Base-by-base conservation (phyloP, 495 filamentous ascomycete genomes). In the Hypoxylon perforatum region DNA sequence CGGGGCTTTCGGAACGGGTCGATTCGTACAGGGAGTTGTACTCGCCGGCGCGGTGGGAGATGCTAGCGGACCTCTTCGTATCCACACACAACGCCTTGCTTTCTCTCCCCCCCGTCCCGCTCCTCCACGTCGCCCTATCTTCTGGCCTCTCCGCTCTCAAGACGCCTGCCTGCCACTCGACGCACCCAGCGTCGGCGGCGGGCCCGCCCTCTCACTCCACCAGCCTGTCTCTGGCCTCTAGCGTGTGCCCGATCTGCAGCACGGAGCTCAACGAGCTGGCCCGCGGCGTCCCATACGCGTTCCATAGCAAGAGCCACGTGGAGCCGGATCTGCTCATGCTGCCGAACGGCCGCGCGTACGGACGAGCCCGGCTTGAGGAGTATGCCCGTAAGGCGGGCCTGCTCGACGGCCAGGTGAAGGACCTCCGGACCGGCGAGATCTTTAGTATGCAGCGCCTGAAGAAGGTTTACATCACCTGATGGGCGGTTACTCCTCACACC, bases 141-240 rank as follows among this genome's bases (percentile, higher is more conserved):
- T 93, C 95, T 1, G 95, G 95, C 18, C 84, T 99, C 18, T 97
- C 94, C 0, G 93, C 95, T 1, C 89, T 99, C 47, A 99, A 99
- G 72, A 97, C 96, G 2, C 96, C 95, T 1, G 87, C 93, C 10
- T 99, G 95, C 76, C 94, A 99, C 81, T 91, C 90, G 9, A 60
- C 84, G 83, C 72, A 77, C 50, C 57, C 63, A 1, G 53, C 70
- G n/a, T 62, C 62, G 39, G 47, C 48, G 42, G 58, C 56, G 59
- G 83, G 85, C 4, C 59, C 63, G 8, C 70, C 69, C n/a, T 72
- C 65, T 4, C 69, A 74, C 60, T 85, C 56, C 57, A 78, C 73
- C 12, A 73, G 75, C 22, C 49, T 78, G 1, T 75, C 74, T 17
- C 67, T 81, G 23, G 77, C 76, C 2, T 70, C 77, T 1, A 77